Evolutionary conservation across 2,329 filamentous ascomycete species (phyloP).

Genomic region (Botrytis byssoidea): DNA sequence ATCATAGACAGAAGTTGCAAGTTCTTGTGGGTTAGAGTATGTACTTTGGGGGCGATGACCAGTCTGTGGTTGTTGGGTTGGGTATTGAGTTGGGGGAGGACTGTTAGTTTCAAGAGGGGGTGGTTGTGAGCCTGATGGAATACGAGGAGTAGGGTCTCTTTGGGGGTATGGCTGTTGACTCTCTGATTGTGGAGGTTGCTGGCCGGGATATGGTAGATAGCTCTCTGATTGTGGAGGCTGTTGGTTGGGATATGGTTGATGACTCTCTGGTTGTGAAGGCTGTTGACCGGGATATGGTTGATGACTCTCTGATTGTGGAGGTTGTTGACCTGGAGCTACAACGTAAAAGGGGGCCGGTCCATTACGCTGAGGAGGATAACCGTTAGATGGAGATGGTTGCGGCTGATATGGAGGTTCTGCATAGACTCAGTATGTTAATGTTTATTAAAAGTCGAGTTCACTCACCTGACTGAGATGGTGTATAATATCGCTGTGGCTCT

Average conservation of each 20-base stretch:
- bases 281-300: slow-evolving; percentile 46
- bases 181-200: slow-evolving; percentile 39
- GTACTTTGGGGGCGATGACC: slow-evolving; percentile 63
- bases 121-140: slow-evolving; percentile 48
- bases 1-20: slow-evolving; percentile 75
- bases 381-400: slow-evolving; percentile 52
- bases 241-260: slow-evolving; percentile 49
- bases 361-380: slow-evolving; percentile 55
- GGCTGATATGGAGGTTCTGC: slow-evolving; percentile 45
- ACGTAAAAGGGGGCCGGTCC: slow-evolving; percentile 64
- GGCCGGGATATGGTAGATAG: slow-evolving; percentile 49
- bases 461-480: slow-evolving; percentile 50
- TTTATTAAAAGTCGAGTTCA: neutral
- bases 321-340: slow-evolving; percentile 42
- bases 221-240: slow-evolving; percentile 39
- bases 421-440: neutral
- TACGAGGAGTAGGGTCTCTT: slow-evolving; percentile 51
- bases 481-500: slow-evolving; percentile 69
- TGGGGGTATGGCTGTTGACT: slow-evolving; percentile 50
- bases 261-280: slow-evolving; percentile 38
- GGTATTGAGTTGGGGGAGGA: slow-evolving; percentile 51
- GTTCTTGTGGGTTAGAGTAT: slow-evolving; percentile 71
- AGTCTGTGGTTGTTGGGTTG: slow-evolving; percentile 44
- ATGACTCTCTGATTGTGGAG: slow-evolving; percentile 29
- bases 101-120: slow-evolving; percentile 52